phyloP scores from a whole-genome alignment of 2,329 filamentous ascomycete genomes.

The Calonectria pseudoturangicola region DNA sequence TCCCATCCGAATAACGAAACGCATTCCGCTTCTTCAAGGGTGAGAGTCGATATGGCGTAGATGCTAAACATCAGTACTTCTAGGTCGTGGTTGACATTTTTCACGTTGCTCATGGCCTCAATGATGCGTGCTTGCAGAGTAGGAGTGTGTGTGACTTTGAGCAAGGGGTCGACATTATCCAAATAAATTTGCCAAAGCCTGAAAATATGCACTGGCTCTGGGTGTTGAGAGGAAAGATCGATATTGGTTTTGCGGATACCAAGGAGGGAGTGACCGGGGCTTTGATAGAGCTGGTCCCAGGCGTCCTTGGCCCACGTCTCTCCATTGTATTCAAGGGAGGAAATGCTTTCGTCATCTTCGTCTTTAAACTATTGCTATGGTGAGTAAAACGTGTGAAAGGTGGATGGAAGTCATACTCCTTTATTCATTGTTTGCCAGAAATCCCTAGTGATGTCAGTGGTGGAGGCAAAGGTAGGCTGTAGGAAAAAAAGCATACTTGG shows the following conservation, averaged over 20 bases:
- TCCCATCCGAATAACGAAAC: constrained; percentile 61
- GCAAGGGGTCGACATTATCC: constrained; percentile 74
- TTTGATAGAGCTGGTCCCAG: constrained; percentile 62
- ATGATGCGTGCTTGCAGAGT: constrained; percentile 72
- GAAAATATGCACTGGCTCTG: constrained; percentile 66
- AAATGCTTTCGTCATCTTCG: not conserved
- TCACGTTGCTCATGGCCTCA: constrained; percentile 66
- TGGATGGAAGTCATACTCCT: constrained; percentile 3
- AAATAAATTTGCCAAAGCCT: constrained; percentile 75
- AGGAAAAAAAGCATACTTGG: not conserved
- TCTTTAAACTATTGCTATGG: constrained; percentile 2
- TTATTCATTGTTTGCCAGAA: constrained; percentile 25
- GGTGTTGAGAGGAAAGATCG: constrained; percentile 71
- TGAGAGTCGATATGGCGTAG: constrained; percentile 66
- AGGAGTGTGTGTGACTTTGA: constrained; percentile 76
- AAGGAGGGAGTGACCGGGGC: constrained; percentile 71
- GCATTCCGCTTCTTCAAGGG: constrained; percentile 66
- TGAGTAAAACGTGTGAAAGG: not conserved
- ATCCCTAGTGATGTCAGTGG: constrained; percentile 1
- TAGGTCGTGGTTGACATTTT: constrained; percentile 61
- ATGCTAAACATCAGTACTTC: constrained; percentile 76
- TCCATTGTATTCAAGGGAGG: not conserved
- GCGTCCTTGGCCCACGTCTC: constrained; percentile 41
- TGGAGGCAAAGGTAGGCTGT: too few species aligned
- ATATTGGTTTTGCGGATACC: constrained; percentile 62